Conservation (phyloP, 495 filamentous ascomycete species). For the Hyaloscypha variabilis region DNA sequence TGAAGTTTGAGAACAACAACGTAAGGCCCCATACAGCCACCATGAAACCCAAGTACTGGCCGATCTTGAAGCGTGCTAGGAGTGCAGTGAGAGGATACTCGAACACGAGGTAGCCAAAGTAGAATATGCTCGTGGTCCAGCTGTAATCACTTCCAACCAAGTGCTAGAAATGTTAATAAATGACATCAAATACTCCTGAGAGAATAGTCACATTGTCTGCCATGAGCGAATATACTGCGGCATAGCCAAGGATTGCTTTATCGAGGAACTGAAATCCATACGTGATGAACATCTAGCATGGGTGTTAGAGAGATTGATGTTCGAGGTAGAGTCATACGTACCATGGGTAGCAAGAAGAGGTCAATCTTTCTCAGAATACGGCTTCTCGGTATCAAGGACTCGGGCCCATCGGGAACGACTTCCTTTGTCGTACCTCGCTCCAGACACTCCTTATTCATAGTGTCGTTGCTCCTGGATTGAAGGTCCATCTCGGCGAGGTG, state of each 20-base stretch:
- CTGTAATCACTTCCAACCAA: background rate
- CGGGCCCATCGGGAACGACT: background rate
- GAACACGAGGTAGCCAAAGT: background rate
- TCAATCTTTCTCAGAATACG: background rate
- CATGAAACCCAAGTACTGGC: background rate
- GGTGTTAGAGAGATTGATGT: background rate
- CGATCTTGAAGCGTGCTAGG: background rate
- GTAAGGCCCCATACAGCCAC: background rate
- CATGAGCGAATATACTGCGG: background rate
- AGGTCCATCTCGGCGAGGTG: background rate
- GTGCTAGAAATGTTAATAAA: background rate
- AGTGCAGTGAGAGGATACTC: background rate
- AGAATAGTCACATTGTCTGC: background rate
- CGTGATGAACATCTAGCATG: background rate
- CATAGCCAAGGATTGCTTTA: background rate
- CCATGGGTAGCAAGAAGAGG: background rate
- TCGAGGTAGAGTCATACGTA: background rate
- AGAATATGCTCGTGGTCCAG: background rate
- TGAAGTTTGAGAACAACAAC: background rate
- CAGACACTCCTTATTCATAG: background rate
- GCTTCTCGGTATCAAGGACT: background rate
- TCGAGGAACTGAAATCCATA: constrained; percentile 2
- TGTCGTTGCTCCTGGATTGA: background rate
- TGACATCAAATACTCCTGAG: background rate
- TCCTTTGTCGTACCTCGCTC: background rate